These are phyloP conservation scores for Kodamaea fukazawae DNA, from an alignment of 805 yeast species.

Conservation along the genomic window DNA sequence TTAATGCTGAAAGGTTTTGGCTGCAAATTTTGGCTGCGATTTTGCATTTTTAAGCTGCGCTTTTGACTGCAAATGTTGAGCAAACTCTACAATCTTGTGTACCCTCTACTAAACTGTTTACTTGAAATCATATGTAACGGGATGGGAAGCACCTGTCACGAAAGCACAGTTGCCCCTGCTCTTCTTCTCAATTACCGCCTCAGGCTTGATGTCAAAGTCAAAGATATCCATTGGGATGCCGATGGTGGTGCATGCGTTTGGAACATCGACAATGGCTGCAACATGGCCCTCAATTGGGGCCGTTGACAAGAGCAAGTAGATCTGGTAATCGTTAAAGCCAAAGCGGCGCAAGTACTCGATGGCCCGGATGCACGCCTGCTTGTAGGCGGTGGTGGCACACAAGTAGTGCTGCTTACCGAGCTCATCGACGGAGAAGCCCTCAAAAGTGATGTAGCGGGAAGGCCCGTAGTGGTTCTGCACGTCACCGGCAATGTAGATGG, in stretches of 20 bases:
- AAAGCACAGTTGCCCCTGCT: conserved; percentile 44
- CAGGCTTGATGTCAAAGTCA: conserved; percentile 47
- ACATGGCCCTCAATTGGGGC: conserved; percentile 54
- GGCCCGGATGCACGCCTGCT: conserved; percentile 48
- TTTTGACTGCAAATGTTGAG: too few species aligned
- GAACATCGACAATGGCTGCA: conserved; percentile 52
- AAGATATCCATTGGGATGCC: conserved; percentile 53
- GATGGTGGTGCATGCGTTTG: conserved; percentile 51
- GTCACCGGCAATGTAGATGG: conserved; percentile 49
- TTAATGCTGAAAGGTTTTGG: too few species aligned
- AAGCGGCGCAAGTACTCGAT: conserved; percentile 49
- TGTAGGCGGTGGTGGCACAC: conserved; percentile 49
- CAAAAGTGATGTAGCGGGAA: conserved; percentile 48
- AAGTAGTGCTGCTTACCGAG: conserved; percentile 44
- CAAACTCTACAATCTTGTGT: too few species aligned
- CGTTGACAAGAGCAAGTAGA: conserved; percentile 42
- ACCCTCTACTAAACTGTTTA: too few species aligned
- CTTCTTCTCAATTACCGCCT: conserved; percentile 20
- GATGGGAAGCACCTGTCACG: conserved; percentile 16
- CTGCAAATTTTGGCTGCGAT: too few species aligned
- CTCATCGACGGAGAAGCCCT: conserved; percentile 53
- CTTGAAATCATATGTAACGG: conserved; percentile 14
- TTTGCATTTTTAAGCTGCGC: too few species aligned
- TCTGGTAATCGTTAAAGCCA: conserved; percentile 52
- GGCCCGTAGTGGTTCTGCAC: conserved; percentile 50